Conservation (phyloP, 768 basidiomycete genomes). For the Hypholoma sublateritium region DNA sequence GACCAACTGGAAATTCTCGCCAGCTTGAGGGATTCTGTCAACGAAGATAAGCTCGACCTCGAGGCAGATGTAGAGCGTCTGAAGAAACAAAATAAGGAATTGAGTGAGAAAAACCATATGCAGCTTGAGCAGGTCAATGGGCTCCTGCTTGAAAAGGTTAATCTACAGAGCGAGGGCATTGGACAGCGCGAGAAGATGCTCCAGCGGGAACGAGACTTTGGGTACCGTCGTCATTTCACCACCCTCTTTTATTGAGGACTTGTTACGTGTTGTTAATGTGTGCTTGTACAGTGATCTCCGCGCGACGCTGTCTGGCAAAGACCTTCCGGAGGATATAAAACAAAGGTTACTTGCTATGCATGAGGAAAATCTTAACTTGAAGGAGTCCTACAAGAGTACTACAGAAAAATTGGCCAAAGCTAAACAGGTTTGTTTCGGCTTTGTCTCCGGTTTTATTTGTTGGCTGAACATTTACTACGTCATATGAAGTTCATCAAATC, state of each 20-base stretch:
- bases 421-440: slow-evolving; percentile 49
- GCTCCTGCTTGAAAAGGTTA: slow-evolving; percentile 90
- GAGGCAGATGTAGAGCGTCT: slow-evolving; percentile 67
- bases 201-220: slow-evolving; percentile 82
- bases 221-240: slow-evolving; percentile 40
- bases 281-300: slow-evolving; percentile 62
- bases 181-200: slow-evolving; percentile 85
- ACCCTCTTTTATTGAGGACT: neutral
- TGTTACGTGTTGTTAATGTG: neutral
- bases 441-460: neutral
- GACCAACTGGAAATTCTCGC: slow-evolving; percentile 91
- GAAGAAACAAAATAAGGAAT: slow-evolving; percentile 65
- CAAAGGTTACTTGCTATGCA: slow-evolving; percentile 71
- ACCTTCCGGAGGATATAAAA: slow-evolving; percentile 82
- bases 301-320: slow-evolving; percentile 73
- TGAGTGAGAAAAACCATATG: slow-evolving; percentile 83
- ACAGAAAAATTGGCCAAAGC: slow-evolving; percentile 83
- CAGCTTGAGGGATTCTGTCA: slow-evolving; percentile 83
- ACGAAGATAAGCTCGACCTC: slow-evolving; percentile 79
- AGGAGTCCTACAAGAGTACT: slow-evolving; percentile 67
- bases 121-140: slow-evolving; percentile 86
- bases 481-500: slow-evolving; percentile 79
- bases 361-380: slow-evolving; percentile 71
- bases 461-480: neutral
- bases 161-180: slow-evolving; percentile 87